Base-by-base conservation (phyloP, 179 eudicot genomes). In the Sideroxylon spinosum region DNA sequence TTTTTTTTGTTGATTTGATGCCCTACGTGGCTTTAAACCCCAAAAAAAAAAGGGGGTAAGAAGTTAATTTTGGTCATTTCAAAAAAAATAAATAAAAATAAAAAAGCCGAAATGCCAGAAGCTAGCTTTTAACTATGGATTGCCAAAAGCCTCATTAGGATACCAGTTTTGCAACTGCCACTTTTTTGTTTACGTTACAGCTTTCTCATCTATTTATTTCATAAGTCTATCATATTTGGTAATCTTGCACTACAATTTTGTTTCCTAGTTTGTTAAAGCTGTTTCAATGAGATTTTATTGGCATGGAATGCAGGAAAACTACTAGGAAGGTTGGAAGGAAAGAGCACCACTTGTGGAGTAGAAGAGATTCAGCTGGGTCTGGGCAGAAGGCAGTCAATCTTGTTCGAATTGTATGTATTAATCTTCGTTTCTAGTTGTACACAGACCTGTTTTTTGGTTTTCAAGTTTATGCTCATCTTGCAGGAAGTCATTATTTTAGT, bases 341-440 rank as follows among this genome's bases (percentile, higher is more conserved):
- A 84, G 94, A 95, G 79, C 99, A 93, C 80, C 99, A 95, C 81
- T 80, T 93, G 74, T 95, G 99, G 97, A 86, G 76, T 74, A 85
- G 86, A 79, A 90, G 89, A 87, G 96, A 95, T 77, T 85, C 97
- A 74, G 81, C 90, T 64, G 88, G 89, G 22, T 93, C 97, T 63
- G 99, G 99, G 53, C 91, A 91, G 73, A 92, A 93, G 85, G 98
- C 98, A 56, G 87, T 93, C 74, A 86, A 92, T 86, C 91, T 93
- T 32, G 87, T 95, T 83, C 93, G 82, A 76, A 90, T 83, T 77
- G 98, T 95, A 86, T 79, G 98, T 81, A n/a, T 29, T 13, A 62
- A 65, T 77, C 65, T 0, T 70, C 49, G 19, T 61, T 25, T 55
- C 5, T 61, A 4, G 19, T 14, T 77, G 37, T 76, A 3, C 8